These are phyloP conservation scores for Botryotinia convoluta DNA, from an alignment of 2,329 filamentous ascomycete genomes.

Conservation along the genomic window DNA sequence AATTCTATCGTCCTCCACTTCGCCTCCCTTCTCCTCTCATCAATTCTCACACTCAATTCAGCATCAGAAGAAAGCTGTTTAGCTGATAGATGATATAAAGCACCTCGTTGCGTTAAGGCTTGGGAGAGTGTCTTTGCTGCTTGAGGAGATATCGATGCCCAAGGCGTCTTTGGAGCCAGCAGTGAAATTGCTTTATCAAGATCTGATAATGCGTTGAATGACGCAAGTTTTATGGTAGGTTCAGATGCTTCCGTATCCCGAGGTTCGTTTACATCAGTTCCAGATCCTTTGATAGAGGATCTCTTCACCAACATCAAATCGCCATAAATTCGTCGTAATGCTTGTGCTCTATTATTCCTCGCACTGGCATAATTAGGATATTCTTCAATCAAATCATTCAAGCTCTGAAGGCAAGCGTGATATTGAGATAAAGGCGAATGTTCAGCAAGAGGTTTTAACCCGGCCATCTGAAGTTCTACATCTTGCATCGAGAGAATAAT, in stretches of 20 bases:
- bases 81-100: constrained; percentile 59
- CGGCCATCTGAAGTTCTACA: constrained; percentile 47
- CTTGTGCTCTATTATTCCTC: constrained; percentile 72
- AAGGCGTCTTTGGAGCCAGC: constrained; percentile 52
- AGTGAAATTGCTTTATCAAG: constrained; percentile 57
- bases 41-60: constrained; percentile 27
- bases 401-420: constrained; percentile 45
- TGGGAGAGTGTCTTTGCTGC: constrained; percentile 65
- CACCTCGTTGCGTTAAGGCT: constrained; percentile 69
- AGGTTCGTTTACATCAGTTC: constrained; percentile 6
- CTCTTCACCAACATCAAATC: constrained; percentile 40
- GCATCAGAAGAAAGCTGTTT: constrained; percentile 36
- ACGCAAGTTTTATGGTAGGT: constrained; percentile 43
- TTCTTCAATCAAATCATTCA: constrained; percentile 56
- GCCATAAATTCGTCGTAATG: constrained; percentile 59
- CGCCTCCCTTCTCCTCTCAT: constrained; percentile 11
- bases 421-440: constrained; percentile 45
- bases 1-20: constrained; percentile 48
- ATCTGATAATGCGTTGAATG: constrained; percentile 48
- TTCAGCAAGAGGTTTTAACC: constrained; percentile 36
- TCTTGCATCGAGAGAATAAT: constrained; percentile 55
- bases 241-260: constrained; percentile 43
- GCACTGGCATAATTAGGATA: constrained; percentile 68
- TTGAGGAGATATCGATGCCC: constrained; percentile 58
- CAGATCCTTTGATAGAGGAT: background rate